These are phyloP conservation scores for Diutina scorzettiae DNA, from an alignment of 1,139 yeast genomes.

Conservation along the genomic window DNA sequence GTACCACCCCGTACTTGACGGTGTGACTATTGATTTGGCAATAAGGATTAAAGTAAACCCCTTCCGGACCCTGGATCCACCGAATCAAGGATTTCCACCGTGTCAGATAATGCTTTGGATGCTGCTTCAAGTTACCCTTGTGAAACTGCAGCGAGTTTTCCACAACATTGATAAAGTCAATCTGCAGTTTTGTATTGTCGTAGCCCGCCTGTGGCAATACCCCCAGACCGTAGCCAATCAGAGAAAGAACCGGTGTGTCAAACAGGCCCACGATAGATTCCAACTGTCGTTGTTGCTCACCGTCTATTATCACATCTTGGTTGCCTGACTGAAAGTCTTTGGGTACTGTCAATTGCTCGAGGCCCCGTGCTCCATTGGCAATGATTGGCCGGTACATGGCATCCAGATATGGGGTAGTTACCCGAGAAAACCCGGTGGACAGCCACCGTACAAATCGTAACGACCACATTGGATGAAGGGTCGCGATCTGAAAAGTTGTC, in stretches of 20 bases:
- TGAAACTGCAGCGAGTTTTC: conserved; percentile 69
- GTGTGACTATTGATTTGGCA: conserved; percentile 46
- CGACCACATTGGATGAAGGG: too few species aligned
- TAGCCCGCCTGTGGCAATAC: conserved; percentile 72
- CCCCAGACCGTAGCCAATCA: conserved; percentile 87
- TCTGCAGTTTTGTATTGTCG: conserved; percentile 35
- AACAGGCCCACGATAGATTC: neutral
- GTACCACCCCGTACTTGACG: conserved; percentile 81
- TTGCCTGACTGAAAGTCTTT: conserved; percentile 4
- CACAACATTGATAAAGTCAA: conserved; percentile 83
- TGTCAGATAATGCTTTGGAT: conserved; percentile 67
- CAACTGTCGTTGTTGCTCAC: neutral
- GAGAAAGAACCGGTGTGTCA: conserved; percentile 1
- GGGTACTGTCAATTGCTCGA: neutral
- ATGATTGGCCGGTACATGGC: conserved; percentile 2
- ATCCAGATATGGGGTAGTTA: conserved; percentile 5
- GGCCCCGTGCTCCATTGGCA: neutral
- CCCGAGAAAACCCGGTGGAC: conserved; percentile 3
- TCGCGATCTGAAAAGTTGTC: too few species aligned
- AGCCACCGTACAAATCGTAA: conserved; percentile 4
- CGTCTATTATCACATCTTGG: conserved; percentile 4
- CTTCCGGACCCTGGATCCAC: conserved; percentile 74
- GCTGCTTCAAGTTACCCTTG: conserved; percentile 47
- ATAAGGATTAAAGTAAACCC: conserved; percentile 89
- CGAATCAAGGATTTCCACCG: conserved; percentile 39